Evolutionary conservation across 441 rosid genomes (phyloP).

Genomic region (Capsella rubella): DNA sequence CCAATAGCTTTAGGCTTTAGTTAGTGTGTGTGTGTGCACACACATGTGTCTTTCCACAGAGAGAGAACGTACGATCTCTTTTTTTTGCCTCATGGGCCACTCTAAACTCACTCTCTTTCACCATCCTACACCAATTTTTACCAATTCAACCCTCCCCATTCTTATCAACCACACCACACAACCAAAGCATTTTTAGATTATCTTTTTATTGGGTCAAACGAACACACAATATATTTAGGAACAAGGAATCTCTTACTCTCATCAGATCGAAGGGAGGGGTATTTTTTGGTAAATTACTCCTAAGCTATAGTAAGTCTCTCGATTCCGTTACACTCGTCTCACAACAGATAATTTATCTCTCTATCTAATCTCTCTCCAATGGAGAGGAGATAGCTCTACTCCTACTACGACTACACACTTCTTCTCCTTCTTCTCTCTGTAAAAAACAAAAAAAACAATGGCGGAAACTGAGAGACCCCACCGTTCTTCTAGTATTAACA

Average conservation of each 20-base stretch:
- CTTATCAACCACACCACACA: not conserved
- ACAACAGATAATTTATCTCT: constrained; percentile 10
- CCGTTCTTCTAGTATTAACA: constrained; percentile 63
- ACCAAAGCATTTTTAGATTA: not conserved
- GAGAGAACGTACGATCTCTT: constrained; percentile 34
- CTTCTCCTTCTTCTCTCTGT: constrained; percentile 25
- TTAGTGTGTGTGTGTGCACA: not conserved
- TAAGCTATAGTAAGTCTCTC: constrained; percentile 14
- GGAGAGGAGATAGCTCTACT: constrained; percentile 22
- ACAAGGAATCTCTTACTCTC: constrained; percentile 28
- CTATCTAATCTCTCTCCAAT: constrained; percentile 38
- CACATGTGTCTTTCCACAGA: constrained; percentile 41
- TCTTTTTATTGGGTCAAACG: no score
- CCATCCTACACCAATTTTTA: not conserved
- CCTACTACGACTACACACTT: constrained; percentile 4
- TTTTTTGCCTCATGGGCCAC: constrained; percentile 24
- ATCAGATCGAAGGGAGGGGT: constrained; percentile 29
- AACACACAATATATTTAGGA: not conserved
- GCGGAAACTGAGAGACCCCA: constrained; percentile 88
- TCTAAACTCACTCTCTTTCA: not conserved
- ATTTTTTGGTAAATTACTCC: constrained; percentile 27
- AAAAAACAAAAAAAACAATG: constrained; percentile 32
- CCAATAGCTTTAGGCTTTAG: constrained; percentile 25
- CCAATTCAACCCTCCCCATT: constrained; percentile 20
- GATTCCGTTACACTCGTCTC: constrained; percentile 27